These are phyloP conservation scores for Penicillium fimorum DNA, from an alignment of 495 filamentous ascomycete species.

Conservation along the genomic window DNA sequence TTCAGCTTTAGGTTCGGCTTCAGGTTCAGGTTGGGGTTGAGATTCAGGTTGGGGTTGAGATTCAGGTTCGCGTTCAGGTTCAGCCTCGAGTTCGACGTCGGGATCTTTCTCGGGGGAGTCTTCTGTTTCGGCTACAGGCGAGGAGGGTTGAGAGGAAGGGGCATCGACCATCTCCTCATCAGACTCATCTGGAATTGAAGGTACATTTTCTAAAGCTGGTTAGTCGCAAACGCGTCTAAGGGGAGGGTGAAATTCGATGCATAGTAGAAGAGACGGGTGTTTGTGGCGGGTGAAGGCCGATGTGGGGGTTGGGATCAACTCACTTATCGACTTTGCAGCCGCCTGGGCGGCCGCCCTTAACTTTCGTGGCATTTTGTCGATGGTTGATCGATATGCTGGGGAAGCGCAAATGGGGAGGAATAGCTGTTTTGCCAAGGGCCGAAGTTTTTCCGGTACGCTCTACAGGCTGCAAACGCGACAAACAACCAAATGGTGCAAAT, in stretches of 20 bases:
- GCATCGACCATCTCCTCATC: constrained; percentile 52
- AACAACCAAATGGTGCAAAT: neutral
- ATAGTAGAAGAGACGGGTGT: neutral
- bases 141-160: constrained; percentile 39
- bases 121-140: constrained; percentile 27
- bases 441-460: neutral
- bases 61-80: constrained; percentile 1
- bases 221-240: constrained; percentile 25
- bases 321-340: constrained; percentile 50
- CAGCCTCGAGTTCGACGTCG: constrained; percentile 20
- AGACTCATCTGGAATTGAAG: constrained; percentile 43
- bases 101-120: constrained; percentile 34
- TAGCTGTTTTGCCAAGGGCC: constrained; percentile 22
- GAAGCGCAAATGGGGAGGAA: constrained; percentile 16
- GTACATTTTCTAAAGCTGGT: constrained; percentile 42
- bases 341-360: constrained; percentile 50
- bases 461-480: neutral
- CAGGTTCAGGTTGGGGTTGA: constrained; percentile 31
- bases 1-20: constrained; percentile 35
- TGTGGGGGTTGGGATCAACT: constrained; percentile 11
- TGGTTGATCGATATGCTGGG: constrained; percentile 11
- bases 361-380: constrained; percentile 46
- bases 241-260: neutral
- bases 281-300: neutral
- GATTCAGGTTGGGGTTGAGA: constrained; percentile 24